Evolutionary conservation across 352 stramenopile genomes (phyloP).

Genomic region (Pythium phragmitis): DNA sequence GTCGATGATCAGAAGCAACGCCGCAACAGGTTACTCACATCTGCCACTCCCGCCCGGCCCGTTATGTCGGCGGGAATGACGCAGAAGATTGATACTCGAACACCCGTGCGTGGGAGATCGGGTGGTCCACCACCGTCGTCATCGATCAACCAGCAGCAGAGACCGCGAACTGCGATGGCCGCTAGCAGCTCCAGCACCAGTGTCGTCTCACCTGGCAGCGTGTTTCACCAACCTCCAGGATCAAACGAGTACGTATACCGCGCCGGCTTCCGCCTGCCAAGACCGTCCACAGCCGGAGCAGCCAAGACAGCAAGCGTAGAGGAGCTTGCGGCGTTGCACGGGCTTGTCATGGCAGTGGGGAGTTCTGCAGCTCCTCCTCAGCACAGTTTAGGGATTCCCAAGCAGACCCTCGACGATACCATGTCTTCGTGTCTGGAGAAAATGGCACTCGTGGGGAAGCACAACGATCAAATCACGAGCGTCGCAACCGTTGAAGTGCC

Average conservation of each 20-base stretch:
- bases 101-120: conserved; percentile 40
- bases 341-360: conserved; percentile 8
- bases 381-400: neutral
- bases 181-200: neutral
- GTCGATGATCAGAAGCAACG: conserved; percentile 38
- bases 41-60: neutral
- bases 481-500: conserved; percentile 19
- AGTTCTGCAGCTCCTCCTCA: neutral
- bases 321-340: conserved; percentile 8
- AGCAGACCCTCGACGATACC: conserved; percentile 27
- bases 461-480: neutral
- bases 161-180: conserved; percentile 21
- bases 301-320: conserved; percentile 7
- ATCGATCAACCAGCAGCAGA: conserved; percentile 29
- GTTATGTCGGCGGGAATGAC: conserved; percentile 18
- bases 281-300: conserved; percentile 14
- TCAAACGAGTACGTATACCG: conserved; percentile 57
- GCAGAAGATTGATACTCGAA: conserved; percentile 55
- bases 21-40: conserved; percentile 27
- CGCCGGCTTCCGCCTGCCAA: conserved; percentile 54
- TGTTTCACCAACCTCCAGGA: conserved; percentile 44
- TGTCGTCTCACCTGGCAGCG: neutral
- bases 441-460: conserved; percentile 38
- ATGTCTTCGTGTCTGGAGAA: conserved; percentile 41
- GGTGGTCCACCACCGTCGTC: conserved; percentile 24